These are phyloP conservation scores for Amanita jacksonii DNA, from an alignment of 768 basidiomycete genomes.

Conservation along the genomic window DNA sequence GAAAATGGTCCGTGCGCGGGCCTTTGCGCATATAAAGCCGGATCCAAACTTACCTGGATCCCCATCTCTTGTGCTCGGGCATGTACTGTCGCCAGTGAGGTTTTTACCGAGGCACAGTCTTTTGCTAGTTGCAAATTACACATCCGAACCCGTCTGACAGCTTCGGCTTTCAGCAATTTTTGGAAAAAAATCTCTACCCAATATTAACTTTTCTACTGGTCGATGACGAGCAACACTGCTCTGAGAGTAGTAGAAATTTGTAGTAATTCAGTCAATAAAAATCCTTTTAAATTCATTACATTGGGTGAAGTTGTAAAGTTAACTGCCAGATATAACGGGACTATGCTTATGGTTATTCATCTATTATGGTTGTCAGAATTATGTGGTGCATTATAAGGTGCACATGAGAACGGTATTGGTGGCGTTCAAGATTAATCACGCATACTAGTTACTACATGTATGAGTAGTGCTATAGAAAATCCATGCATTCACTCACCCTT, in stretches of 20 bases:
- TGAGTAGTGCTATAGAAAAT: too few relatives aligned
- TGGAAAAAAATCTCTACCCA: constrained; percentile 39
- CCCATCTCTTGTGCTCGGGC: constrained; percentile 89
- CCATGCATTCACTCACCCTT: constrained; percentile 50
- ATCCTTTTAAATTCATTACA: too few relatives aligned
- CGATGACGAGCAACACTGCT: constrained; percentile 16
- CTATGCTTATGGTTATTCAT: too few relatives aligned
- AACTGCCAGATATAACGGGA: too few relatives aligned
- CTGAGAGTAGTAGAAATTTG: neutral
- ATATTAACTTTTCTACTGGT: constrained; percentile 15
- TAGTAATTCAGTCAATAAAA: neutral
- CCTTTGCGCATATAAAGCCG: constrained; percentile 30
- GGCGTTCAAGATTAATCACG: constrained; percentile 3
- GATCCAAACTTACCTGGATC: constrained; percentile 14
- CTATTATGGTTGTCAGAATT: too few relatives aligned
- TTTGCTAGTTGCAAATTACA: constrained; percentile 97
- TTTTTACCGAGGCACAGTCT: constrained; percentile 92
- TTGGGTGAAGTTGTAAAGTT: too few relatives aligned
- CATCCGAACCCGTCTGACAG: constrained; percentile 90
- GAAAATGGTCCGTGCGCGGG: constrained; percentile 45
- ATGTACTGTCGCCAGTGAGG: constrained; percentile 94
- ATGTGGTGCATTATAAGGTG: too few relatives aligned
- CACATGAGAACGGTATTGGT: too few relatives aligned
- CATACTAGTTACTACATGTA: constrained; percentile 15
- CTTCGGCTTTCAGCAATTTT: constrained; percentile 91